Base-by-base conservation (phyloP, 2,329 filamentous ascomycete species). In the Aureobasidium sp. region DNA sequence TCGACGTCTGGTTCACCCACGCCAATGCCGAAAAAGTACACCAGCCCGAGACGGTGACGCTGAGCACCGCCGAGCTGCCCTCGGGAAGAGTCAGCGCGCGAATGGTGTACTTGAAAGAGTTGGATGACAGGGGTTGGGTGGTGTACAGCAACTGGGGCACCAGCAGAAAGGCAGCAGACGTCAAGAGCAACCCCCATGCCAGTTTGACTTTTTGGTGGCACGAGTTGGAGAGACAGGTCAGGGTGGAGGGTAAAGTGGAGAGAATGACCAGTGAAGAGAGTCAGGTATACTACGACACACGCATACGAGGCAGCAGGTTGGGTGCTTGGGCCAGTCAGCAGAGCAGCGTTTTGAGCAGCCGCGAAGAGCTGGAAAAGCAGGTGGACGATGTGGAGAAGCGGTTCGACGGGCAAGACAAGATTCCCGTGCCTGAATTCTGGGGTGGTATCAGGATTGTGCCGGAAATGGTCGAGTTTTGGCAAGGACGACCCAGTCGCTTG, bases 241-340 rank as follows among this genome's bases (percentile, higher is more conserved):
- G 95, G 9, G 87, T 99, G 20, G 94, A 99, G 76, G 94, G 94
- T 1, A 71, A 74, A 5, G 83, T 87, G 0, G 86, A 88, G 74
- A 78, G 90, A 44, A 75, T 96, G 63, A 78, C 79, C 0, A 70
- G 75, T 0, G 87, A 85, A 69, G 91, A 97, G 78, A 91, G 87
- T 67, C 84, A 87, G 74, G 72, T 80, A 2, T 87, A 87, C 72
- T 87, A 81, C 74, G 79, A 82, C 64, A 87, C 84, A 41, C 74
- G 86, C 47, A 91, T 91, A 53, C 80, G 94, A 3, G 93, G 91
- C 0, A 91, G 87, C 70, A 80, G 91, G 67, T 82, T 99, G 64
- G 94, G 94, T 0, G 94, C 92, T 0, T 97, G 94, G 94, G 91
- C 94, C 12, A 96, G 90, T 73, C 82, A 84, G 74, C 94, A 99